Evolutionary conservation across 768 basidiomycete genomes (phyloP), one percentile per base, ranked within the genome.

Genomic region (Pleurotus cornucopiae): DNA sequence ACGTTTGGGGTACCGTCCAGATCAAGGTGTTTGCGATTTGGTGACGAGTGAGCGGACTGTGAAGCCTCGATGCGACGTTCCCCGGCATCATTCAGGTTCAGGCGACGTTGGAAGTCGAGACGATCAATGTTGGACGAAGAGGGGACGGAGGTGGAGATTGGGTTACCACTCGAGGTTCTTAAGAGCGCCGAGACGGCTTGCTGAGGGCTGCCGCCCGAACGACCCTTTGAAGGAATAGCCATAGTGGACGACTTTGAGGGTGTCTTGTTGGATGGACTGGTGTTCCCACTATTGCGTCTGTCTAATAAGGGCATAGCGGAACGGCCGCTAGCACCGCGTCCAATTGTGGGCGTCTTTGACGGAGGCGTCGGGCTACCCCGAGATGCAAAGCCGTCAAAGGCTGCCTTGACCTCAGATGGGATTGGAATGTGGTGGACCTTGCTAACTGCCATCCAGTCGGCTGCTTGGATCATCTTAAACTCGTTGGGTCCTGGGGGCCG

Each of bases 381-480:
- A 34, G 75, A 67, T 43, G 78, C 67, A 49, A 83, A 69, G 56
- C 74, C 76, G 57, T 88, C 88, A 49, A 90, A 76, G 51, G 83
- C 70, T n/a, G 78, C 73, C 69, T 85, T 87, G 69, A 90, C 80
- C 49, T 88, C 86, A 11, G 76, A 66, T 14, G 91, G 91, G 58
- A 91, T 89, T 54, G 85, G 77, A 54, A 91, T 75, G 57, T 81
- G 79, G 64, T 92, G 87, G 9, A 91, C 82, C 59, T 80, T 77
- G 69, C 83, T 86, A 67, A 93, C 89, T 26, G 88, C 81, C 61
- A 77, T 83, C 91, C 91, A 94, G 68, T 91, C 90, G 2, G 86
- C 85, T 49, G 84, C 78, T 18, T 79, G 82, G 56, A 93, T 85
- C 60, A 79, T 67, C 60, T 78, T 76, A 62, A 80, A 76, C 68